Base-by-base conservation (phyloP, 305 asterid genomes). In the Striga hermonthica region DNA sequence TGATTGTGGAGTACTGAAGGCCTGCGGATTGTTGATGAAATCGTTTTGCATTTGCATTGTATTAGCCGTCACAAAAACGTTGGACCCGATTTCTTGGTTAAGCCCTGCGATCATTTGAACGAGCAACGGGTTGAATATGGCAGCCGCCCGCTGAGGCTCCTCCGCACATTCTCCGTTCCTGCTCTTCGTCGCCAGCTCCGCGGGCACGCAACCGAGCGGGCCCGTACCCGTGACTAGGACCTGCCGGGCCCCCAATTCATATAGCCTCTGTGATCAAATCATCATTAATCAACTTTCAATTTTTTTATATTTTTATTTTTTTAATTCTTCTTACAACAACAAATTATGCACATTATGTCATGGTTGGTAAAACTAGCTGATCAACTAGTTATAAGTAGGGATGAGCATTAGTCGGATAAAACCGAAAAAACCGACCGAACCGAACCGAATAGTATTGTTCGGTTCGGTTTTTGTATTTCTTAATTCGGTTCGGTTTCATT, bases 201-300 rank as follows among this genome's bases (percentile, higher is more conserved):
- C 88, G 10, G 95, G 95, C 12, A 85, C 92, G 48, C 95, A 87
- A 3, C 95, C 95, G 41, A 87, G 44, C 9, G 95, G 86, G 62
- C 95, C 95, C 0, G 95, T 84, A 35, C 95, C 95, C 8, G 92
- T 87, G 74, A 83, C 95, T 13, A 85, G 47, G 12, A 85, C 90
- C 65, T 85, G 72, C 41, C 90, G 75, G 9, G 78, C 83, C 64
- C 95, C 95, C 84, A 86, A 65, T 4, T 84, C 89, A 73, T 82
- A 75, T 66, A 84, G 7, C 53, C 34, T 82, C 95, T 82, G 75
- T 75, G 73, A 9, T 55, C 71, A 8, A 40, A 41, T 4, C 31
- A 22, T 22, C 31, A 22, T 22, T 22, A 22, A 22, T 22, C 31
- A 22, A 22, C 31, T 22, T 22, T 22, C n/a, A n/a, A n/a, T n/a